Percentiles rank a stretch among this genome's conserved stretches.
phyloP scores from a whole-genome alignment of 2,329 filamentous ascomycete genomes.

The Trichoderma asperellum region DNA sequence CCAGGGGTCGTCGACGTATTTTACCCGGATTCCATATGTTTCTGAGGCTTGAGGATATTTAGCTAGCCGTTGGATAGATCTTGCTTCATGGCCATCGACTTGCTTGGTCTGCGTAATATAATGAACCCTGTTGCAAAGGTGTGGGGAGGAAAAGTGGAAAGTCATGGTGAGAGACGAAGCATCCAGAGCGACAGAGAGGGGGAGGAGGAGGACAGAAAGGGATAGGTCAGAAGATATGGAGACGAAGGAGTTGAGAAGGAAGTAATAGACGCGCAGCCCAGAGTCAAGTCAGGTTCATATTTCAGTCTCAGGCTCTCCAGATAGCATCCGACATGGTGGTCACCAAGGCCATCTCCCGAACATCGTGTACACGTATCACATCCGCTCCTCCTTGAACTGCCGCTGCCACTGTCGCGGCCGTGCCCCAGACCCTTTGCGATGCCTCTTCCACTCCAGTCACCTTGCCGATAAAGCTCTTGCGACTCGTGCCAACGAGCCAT shows the following conservation, averaged over 20 bases:
- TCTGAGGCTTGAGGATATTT: not conserved
- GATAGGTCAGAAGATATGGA: not conserved
- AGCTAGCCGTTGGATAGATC: not conserved
- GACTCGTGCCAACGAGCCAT: slow-evolving; percentile 86
- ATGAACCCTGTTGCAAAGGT: not conserved
- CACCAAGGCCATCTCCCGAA: slow-evolving; percentile 81
- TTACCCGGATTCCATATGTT: not conserved
- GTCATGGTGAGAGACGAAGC: not conserved
- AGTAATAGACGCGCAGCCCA: not conserved
- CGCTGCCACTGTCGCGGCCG: slow-evolving; percentile 83
- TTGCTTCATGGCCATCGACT: not conserved
- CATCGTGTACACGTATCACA: slow-evolving; percentile 91
- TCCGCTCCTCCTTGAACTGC: slow-evolving; percentile 87
- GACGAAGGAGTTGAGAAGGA: not conserved
- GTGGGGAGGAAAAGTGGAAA: not conserved
- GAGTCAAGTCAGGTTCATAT: too few relatives aligned
- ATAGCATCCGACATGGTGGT: slow-evolving; percentile 91
- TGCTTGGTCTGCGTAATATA: not conserved
- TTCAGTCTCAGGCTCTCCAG: slow-evolving; percentile 58
- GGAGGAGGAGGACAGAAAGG: not conserved
- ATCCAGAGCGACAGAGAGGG: not conserved
- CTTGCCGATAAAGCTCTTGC: slow-evolving; percentile 85
- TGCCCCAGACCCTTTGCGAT: slow-evolving; percentile 77
- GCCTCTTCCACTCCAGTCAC: slow-evolving; percentile 77
- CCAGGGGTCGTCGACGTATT: not conserved